Conservation (phyloP, 2,329 filamentous ascomycete species). For the Pyrenophora seminiperda region DNA sequence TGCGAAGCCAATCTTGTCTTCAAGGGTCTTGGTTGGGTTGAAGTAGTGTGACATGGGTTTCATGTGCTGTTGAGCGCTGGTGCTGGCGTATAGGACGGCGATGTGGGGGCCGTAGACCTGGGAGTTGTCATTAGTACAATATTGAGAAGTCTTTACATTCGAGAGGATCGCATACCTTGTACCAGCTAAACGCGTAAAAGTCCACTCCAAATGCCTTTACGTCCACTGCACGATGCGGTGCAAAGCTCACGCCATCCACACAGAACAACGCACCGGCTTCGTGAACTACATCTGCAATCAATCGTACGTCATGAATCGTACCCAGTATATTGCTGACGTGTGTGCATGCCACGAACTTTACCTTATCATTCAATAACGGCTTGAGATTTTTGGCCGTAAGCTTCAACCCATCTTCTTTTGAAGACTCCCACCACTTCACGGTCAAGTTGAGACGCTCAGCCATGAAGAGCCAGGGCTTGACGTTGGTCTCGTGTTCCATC, state of each 20-base stretch:
- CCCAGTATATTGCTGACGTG: slow-evolving; percentile 77
- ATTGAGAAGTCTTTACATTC: not conserved
- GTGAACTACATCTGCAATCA: slow-evolving; percentile 60
- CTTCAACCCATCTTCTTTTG: slow-evolving; percentile 57
- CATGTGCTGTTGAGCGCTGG: slow-evolving; percentile 61
- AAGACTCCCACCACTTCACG: slow-evolving; percentile 71
- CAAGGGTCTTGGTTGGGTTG: slow-evolving; percentile 63
- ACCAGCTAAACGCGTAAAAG: slow-evolving; percentile 80
- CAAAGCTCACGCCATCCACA: slow-evolving; percentile 78
- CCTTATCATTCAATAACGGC: slow-evolving; percentile 65
- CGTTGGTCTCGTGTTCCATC: slow-evolving; percentile 79
- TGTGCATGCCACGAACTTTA: slow-evolving; percentile 73
- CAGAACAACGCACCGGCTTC: slow-evolving; percentile 64
- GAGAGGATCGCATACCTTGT: slow-evolving; percentile 59
- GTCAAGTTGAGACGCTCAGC: slow-evolving; percentile 64
- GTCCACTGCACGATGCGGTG: slow-evolving; percentile 73
- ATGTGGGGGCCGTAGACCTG: slow-evolving; percentile 76
- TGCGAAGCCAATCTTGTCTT: slow-evolving; percentile 71
- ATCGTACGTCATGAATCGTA: slow-evolving; percentile 67
- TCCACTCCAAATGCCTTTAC: slow-evolving; percentile 72
- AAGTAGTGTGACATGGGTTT: slow-evolving; percentile 70
- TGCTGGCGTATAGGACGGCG: slow-evolving; percentile 70
- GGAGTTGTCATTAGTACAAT: not conserved
- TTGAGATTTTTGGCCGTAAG: slow-evolving; percentile 63
- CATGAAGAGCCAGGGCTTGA: slow-evolving; percentile 73